phyloP scores from a whole-genome alignment of 1,139 yeast genomes.

The Pichia cactophila region DNA sequence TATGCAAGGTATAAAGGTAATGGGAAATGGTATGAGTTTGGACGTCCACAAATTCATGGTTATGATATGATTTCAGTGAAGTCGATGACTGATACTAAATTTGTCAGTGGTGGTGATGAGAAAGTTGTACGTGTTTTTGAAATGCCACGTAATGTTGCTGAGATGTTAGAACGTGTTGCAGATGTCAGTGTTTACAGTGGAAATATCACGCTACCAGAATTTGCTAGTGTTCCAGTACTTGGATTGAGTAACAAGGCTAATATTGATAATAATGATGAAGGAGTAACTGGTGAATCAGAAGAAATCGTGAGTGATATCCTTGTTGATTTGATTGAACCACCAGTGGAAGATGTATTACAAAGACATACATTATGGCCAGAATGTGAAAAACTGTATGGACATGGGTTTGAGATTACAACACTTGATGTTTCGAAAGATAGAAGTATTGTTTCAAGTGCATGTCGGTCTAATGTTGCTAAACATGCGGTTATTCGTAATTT shows the following conservation, averaged over 20 bases:
- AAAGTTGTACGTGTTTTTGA: constrained; percentile 85
- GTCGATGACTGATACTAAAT: constrained; percentile 50
- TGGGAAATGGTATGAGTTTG: constrained; percentile 79
- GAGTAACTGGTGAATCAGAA: constrained; percentile 25
- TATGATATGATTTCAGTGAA: constrained; percentile 90
- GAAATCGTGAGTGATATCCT: constrained; percentile 39
- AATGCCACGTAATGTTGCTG: constrained; percentile 75
- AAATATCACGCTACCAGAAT: constrained; percentile 52
- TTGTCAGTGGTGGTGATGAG: constrained; percentile 95
- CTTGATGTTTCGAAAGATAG: constrained; percentile 65
- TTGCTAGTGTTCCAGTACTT: constrained; percentile 87
- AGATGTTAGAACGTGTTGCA: constrained; percentile 49
- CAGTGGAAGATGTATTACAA: constrained; percentile 84
- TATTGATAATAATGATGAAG: constrained; percentile 9
- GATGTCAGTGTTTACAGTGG: not conserved
- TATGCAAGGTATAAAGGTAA: constrained; percentile 43
- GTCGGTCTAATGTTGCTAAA: constrained; percentile 73
- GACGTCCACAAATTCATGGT: constrained; percentile 97
- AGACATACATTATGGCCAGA: constrained; percentile 94
- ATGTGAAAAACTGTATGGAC: constrained; percentile 88
- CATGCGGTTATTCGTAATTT: constrained; percentile 85
- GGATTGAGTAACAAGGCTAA: constrained; percentile 93
- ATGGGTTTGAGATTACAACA: constrained; percentile 88
- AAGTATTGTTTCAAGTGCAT: constrained; percentile 76
- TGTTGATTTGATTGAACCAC: constrained; percentile 48